Evolutionary conservation across 768 basidiomycete species (phyloP).

Genomic region (Naganishia randhawae): DNA sequence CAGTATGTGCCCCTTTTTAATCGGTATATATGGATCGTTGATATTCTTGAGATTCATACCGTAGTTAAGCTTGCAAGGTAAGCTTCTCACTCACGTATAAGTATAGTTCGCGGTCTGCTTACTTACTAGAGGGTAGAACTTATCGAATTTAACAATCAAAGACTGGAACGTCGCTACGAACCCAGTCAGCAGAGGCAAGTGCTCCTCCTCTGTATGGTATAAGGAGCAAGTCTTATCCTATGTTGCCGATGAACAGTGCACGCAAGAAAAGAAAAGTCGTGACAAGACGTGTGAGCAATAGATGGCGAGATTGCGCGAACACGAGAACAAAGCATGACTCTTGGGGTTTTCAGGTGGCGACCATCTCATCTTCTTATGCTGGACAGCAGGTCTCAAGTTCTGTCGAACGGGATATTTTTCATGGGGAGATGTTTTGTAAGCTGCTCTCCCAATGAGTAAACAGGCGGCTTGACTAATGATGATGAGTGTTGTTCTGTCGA

Average conservation of each 20-base stretch:
- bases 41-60: background rate
- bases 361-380: conserved; percentile 53
- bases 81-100: background rate
- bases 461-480: background rate
- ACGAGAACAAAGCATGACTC: conserved; percentile 17
- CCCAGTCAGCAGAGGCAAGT: conserved; percentile 20
- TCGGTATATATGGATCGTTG: background rate
- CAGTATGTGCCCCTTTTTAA: conserved; percentile 28
- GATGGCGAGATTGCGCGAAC: too few species aligned
- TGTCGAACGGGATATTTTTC: conserved; percentile 65
- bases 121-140: conserved; percentile 7
- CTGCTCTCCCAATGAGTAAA: conserved; percentile 25
- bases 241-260: background rate
- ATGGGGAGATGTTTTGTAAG: conserved; percentile 75
- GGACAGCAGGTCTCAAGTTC: conserved; percentile 59
- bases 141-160: conserved; percentile 25
- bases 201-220: background rate
- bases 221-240: too few species aligned
- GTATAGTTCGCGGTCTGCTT: background rate
- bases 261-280: conserved; percentile 26
- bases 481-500: background rate
- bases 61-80: conserved; percentile 14
- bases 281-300: conserved; percentile 9
- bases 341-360: conserved; percentile 33
- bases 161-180: conserved; percentile 20